Evolutionary conservation across 306 rosid species (phyloP), one percentile per base, ranked within the genome.

Genomic region (Medicago arabica): DNA sequence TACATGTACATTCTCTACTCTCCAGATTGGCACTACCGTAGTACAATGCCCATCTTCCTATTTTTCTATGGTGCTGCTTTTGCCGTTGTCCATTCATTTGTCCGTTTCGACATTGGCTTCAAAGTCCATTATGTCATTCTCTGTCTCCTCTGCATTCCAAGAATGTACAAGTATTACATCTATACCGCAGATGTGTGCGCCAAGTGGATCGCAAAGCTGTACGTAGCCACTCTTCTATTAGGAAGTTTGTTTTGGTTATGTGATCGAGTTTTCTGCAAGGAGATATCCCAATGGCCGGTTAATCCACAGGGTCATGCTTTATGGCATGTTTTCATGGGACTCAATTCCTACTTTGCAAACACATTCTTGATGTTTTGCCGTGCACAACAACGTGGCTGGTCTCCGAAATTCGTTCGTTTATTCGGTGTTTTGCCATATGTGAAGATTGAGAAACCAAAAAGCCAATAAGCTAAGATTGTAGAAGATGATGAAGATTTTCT

Each of bases 331-430:
- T 89, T 90, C 84, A 87, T 90, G 94, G 96, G 94, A 55, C 76
- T 90, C 70, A 90, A 81, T 54, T 76, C 89, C 69, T 89, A 90
- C 83, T 85, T 82, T 49, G 98, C 96, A 39, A 89, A 93, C 89
- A 87, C 96, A 14, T 90, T 93, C 89, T 70, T 93, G 83, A 93
- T 93, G 98, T 93, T 89, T 78, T 93, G 98, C 75, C 92, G 96
- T 50, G 96, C 98, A 78, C 84, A 93, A 63, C 98, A 93, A 76
- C 86, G 89, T 61, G 91, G 83, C 2, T 90, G 91, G 92, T 76
- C 87, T 46, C 96, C 98, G 0, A 85, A 84, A 81, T 51, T 93
- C 46, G 87, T 78, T 58, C 77, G 40, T 79, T 15, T 89, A 31
- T 71, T 86, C 87, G 96, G 98, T 71, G 6, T 90, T 55, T 83